A percentile compares a stretch with the other conserved stretches of the same genome.
Evolutionary conservation across 164 flowering plant species (phyloP).

Genomic region (Umbilicus rupestris): DNA sequence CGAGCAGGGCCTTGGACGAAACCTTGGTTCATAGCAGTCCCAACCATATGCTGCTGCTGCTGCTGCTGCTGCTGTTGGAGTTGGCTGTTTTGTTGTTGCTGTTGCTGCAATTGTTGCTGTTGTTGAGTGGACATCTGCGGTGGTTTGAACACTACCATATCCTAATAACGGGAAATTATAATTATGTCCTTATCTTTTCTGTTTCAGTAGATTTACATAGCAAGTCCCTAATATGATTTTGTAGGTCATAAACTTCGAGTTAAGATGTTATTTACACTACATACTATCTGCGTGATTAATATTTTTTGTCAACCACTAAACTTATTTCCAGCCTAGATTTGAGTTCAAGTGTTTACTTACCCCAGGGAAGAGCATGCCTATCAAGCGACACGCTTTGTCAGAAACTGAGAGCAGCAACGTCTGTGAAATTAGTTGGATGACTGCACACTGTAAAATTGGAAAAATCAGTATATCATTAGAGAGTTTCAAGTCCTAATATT

Average conservation of each 20-base stretch:
- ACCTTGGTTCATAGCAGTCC: constrained; percentile 50
- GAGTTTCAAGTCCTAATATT: background rate
- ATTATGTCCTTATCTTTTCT: background rate
- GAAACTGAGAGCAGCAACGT: constrained; percentile 89
- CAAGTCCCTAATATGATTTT: background rate
- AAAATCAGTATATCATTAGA: background rate
- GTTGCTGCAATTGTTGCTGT: constrained; percentile 15
- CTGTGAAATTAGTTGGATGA: constrained; percentile 88
- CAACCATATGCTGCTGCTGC: constrained; percentile 44
- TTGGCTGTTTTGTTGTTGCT: constrained; percentile 25
- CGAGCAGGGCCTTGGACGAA: constrained; percentile 66
- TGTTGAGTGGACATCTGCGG: constrained; percentile 50
- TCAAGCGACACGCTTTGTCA: constrained; percentile 90
- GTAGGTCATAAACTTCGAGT: background rate
- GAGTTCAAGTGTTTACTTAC: constrained; percentile 30
- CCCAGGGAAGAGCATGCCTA: constrained; percentile 99
- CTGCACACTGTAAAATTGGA: constrained; percentile 67
- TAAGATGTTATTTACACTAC: background rate
- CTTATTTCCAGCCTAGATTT: background rate
- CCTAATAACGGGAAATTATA: constrained; percentile 31
- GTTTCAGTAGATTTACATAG: background rate
- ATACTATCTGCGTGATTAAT: background rate
- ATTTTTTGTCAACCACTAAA: background rate
- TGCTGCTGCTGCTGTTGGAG: constrained; percentile 23
- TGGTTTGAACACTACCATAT: constrained; percentile 96